A percentile compares a stretch with the other conserved stretches of the same genome.
Evolutionary conservation across 192 early-diverging fungal genomes (phyloP).

Genomic region (Mortierella hygrophila): DNA sequence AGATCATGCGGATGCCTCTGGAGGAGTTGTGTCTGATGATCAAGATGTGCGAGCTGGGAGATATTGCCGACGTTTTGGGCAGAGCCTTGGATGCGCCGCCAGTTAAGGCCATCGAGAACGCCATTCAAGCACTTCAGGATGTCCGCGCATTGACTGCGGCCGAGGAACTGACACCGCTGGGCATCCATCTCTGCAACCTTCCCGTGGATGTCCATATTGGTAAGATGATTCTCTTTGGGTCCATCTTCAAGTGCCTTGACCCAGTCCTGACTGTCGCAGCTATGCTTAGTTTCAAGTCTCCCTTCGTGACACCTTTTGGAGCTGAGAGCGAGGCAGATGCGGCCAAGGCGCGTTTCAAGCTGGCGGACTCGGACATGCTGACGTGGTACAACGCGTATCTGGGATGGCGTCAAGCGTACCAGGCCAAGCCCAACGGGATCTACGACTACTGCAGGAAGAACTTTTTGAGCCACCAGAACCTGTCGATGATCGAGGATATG

Average conservation of each 20-base stretch:
- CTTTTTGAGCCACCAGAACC: conserved; percentile 64
- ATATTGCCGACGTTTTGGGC: conserved; percentile 69
- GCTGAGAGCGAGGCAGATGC: conserved; percentile 64
- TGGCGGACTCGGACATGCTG: conserved; percentile 63
- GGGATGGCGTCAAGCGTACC: conserved; percentile 59
- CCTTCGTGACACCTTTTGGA: conserved; percentile 67
- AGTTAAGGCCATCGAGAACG: conserved; percentile 64
- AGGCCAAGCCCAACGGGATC: conserved; percentile 32
- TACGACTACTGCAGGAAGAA: conserved; percentile 61
- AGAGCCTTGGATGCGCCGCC: conserved; percentile 81
- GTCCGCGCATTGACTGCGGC: conserved; percentile 62
- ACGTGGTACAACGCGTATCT: conserved; percentile 67
- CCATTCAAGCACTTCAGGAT: conserved; percentile 70
- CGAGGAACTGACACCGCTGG: conserved; percentile 79
- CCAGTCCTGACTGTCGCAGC: conserved; percentile 80
- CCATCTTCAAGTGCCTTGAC: conserved; percentile 81
- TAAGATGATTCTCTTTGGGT: conserved; percentile 86
- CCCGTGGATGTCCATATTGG: conserved; percentile 86
- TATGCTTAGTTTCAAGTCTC: conserved; percentile 72
- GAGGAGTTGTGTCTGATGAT: conserved; percentile 86
- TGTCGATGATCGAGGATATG: conserved; percentile 70
- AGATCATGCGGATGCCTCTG: conserved; percentile 85
- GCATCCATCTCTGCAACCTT: conserved; percentile 73
- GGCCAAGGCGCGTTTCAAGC: conserved; percentile 55
- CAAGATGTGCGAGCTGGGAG: conserved; percentile 72